Evolutionary conservation across 2,329 filamentous ascomycete genomes (phyloP).

Genomic region (Hortaea werneckii): DNA sequence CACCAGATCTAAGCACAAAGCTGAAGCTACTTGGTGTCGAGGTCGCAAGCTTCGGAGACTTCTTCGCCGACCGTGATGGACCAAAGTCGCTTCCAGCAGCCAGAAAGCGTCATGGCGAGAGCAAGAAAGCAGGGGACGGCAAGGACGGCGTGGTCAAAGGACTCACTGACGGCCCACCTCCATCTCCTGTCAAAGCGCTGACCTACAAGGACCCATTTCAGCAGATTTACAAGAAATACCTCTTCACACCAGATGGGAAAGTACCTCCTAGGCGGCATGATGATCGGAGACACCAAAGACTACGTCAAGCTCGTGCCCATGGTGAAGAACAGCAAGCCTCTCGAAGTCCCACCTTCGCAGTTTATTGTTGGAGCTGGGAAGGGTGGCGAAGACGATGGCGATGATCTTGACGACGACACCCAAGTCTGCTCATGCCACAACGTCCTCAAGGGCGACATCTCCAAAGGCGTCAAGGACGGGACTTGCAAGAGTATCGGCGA

Average conservation of each 20-base stretch:
- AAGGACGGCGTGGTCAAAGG: constrained; percentile 35
- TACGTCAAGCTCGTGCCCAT: constrained; percentile 82
- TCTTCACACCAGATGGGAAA: constrained; percentile 82
- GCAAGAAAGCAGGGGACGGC: constrained; percentile 7
- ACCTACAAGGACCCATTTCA: constrained; percentile 84
- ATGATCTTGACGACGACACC: constrained; percentile 72
- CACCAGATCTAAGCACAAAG: constrained; percentile 83
- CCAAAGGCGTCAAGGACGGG: constrained; percentile 61
- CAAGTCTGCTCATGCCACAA: constrained; percentile 93
- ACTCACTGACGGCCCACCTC: constrained; percentile 45
- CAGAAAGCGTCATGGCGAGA: constrained; percentile 34
- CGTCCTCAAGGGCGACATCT: constrained; percentile 74
- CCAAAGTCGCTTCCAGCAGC: constrained; percentile 59
- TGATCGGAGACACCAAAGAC: constrained; percentile 87
- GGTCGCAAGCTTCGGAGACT: constrained; percentile 87
- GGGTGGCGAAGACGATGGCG: constrained; percentile 62
- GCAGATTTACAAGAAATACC: constrained; percentile 85
- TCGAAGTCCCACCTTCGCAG: constrained; percentile 69
- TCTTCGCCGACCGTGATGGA: constrained; percentile 80
- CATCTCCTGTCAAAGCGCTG: constrained; percentile 64
- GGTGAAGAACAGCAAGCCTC: constrained; percentile 70
- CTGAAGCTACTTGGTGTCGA: constrained; percentile 82
- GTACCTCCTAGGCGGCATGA: constrained; percentile 88
- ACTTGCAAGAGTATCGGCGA: constrained; percentile 72
- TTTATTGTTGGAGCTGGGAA: constrained; percentile 72